Conservation (phyloP, 2,329 filamentous ascomycete genomes). For the Colletotrichum gloeosporioides region DNA sequence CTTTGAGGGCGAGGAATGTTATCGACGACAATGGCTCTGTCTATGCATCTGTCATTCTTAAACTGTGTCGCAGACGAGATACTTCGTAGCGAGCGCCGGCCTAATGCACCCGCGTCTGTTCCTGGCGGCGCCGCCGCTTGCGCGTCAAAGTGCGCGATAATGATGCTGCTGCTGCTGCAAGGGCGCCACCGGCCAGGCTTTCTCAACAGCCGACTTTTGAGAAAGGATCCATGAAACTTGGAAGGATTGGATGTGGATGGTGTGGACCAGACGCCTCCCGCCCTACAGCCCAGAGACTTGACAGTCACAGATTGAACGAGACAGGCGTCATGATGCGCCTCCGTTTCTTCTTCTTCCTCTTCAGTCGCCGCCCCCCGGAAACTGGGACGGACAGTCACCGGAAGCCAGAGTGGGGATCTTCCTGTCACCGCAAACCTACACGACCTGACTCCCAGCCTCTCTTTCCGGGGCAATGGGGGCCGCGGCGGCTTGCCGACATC, state of each 20-base stretch:
- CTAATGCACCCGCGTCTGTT: background rate
- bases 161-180: background rate
- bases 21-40: background rate
- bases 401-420: background rate
- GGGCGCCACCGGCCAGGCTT: background rate
- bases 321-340: background rate
- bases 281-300: background rate
- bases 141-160: background rate
- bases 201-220: background rate
- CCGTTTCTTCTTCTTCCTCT: background rate
- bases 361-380: background rate
- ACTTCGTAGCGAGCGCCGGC: background rate
- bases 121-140: background rate
- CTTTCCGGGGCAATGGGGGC: background rate
- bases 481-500: background rate
- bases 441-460: slow-evolving; percentile 6
- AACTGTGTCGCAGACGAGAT: background rate
- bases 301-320: background rate
- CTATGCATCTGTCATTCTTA: background rate
- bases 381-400: background rate
- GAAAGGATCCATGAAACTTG: background rate
- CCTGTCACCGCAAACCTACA: background rate
- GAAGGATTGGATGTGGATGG: background rate
- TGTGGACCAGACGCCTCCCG: background rate
- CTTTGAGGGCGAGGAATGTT: background rate